phyloP scores from a whole-genome alignment of 805 yeast genomes.

The Metschnikowia proteae region DNA sequence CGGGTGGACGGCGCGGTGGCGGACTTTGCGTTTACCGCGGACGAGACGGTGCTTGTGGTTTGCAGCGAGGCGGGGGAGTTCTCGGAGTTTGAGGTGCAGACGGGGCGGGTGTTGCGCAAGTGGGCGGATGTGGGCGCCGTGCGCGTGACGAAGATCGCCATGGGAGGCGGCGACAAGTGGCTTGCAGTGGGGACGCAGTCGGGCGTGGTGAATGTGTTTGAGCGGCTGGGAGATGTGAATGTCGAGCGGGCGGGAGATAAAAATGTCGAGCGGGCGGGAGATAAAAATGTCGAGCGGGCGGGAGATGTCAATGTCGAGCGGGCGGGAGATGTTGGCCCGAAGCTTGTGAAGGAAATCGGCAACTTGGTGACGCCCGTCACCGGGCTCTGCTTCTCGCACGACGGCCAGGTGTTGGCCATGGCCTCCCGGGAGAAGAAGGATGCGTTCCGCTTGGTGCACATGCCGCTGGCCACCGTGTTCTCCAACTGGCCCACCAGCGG shows the following conservation, averaged over 20 bases:
- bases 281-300: no score
- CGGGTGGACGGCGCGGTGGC: slow-evolving; percentile 84
- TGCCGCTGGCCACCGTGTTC: slow-evolving; percentile 83
- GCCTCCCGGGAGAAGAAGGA: slow-evolving; percentile 85
- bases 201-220: slow-evolving; percentile 88
- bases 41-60: slow-evolving; percentile 44
- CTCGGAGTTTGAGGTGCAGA: slow-evolving; percentile 65
- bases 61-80: slow-evolving; percentile 81
- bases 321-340: slow-evolving; percentile 19
- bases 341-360: slow-evolving; percentile 64
- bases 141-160: slow-evolving; percentile 71
- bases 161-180: slow-evolving; percentile 78
- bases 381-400: slow-evolving; percentile 67
- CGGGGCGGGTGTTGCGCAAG: slow-evolving; percentile 42
- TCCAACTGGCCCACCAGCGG: slow-evolving; percentile 97
- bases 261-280: no score
- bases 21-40: slow-evolving; percentile 68
- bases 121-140: slow-evolving; percentile 89
- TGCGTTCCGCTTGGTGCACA: slow-evolving; percentile 79
- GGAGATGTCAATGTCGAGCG: no score
- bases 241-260: no score
- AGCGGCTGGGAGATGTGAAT: slow-evolving; percentile 41
- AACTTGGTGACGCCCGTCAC: slow-evolving; percentile 82
- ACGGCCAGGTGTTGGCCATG: slow-evolving; percentile 84
- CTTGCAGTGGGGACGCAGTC: slow-evolving; percentile 83